phyloP scores from a whole-genome alignment of 106 monocot species.

The Phalaenopsis aphrodite region DNA sequence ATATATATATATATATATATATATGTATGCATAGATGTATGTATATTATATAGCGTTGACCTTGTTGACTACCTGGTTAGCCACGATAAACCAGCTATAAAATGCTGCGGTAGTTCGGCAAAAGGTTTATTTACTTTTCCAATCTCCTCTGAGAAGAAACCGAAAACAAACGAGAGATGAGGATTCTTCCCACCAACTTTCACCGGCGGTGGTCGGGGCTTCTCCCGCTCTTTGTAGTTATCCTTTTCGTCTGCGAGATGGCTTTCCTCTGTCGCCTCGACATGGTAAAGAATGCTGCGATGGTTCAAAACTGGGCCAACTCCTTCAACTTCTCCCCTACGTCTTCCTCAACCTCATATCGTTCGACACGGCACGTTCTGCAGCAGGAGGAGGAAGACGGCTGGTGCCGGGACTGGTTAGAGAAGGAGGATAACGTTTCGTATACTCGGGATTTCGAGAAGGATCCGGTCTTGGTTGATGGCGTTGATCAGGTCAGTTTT shows the following conservation, averaged over 20 bases:
- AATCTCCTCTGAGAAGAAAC: background rate
- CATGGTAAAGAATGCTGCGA: slow-evolving; percentile 22
- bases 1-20: no score
- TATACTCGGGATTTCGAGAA: slow-evolving; percentile 65
- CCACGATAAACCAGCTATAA: background rate
- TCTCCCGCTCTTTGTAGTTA: slow-evolving; percentile 35
- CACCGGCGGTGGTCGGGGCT: slow-evolving; percentile 41
- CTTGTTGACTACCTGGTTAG: background rate
- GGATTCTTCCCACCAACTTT: background rate
- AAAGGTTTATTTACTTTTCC: background rate
- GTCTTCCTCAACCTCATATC: background rate
- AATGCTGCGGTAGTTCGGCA: background rate
- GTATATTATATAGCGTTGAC: no score
- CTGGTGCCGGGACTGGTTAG: slow-evolving; percentile 56
- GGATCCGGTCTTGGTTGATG: slow-evolving; percentile 62
- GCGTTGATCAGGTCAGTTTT: slow-evolving; percentile 24
- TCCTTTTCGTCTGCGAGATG: slow-evolving; percentile 69
- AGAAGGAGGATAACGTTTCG: slow-evolving; percentile 53
- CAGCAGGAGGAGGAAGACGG: slow-evolving; percentile 2
- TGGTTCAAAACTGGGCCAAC: slow-evolving; percentile 60
- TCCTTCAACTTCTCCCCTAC: slow-evolving; percentile 30
- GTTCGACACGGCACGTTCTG: background rate
- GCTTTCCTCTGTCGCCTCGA: slow-evolving; percentile 75
- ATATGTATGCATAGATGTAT: no score
- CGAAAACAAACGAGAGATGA: background rate